These are phyloP conservation scores for Cercophora samala DNA, from an alignment of 495 filamentous ascomycete species.

Conservation along the genomic window DNA sequence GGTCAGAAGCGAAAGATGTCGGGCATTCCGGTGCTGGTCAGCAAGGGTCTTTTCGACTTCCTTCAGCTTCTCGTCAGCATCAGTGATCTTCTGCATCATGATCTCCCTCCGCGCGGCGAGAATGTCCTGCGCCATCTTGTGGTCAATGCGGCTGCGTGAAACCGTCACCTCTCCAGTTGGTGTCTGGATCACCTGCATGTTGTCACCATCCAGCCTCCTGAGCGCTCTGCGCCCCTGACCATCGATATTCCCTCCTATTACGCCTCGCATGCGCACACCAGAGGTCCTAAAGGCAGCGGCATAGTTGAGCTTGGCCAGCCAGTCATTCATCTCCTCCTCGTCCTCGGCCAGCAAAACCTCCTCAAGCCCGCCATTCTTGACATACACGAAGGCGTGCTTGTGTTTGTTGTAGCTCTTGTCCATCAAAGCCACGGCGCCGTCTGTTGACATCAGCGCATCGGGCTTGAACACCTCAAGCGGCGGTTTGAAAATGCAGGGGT, in stretches of 20 bases:
- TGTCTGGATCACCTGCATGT: constrained; percentile 59
- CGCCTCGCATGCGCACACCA: constrained; percentile 84
- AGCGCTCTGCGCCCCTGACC: constrained; percentile 73
- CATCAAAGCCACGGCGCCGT: constrained; percentile 83
- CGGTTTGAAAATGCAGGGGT: constrained; percentile 81
- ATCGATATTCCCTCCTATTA: constrained; percentile 81
- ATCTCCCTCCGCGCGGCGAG: constrained; percentile 73
- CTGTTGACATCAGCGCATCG: constrained; percentile 85
- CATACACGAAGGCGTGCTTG: constrained; percentile 90
- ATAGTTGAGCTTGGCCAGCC: constrained; percentile 95
- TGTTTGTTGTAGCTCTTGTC: constrained; percentile 91
- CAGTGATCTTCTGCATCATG: constrained; percentile 76
- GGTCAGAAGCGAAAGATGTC: constrained; percentile 83
- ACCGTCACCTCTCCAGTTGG: constrained; percentile 68
- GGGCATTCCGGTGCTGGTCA: constrained; percentile 79
- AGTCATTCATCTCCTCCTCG: constrained; percentile 92
- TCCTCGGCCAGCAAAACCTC: constrained; percentile 87
- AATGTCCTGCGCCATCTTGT: constrained; percentile 78
- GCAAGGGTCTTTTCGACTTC: constrained; percentile 74
- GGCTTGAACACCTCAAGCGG: constrained; percentile 89
- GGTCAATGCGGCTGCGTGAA: constrained; percentile 65
- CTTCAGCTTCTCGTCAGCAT: constrained; percentile 77
- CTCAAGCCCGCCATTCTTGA: constrained; percentile 83
- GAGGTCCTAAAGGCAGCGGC: constrained; percentile 89
- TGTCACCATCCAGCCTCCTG: constrained; percentile 58